phyloP scores from a whole-genome alignment of 139 green algal genomes.

The Deuterostichococcus epilithicus region DNA sequence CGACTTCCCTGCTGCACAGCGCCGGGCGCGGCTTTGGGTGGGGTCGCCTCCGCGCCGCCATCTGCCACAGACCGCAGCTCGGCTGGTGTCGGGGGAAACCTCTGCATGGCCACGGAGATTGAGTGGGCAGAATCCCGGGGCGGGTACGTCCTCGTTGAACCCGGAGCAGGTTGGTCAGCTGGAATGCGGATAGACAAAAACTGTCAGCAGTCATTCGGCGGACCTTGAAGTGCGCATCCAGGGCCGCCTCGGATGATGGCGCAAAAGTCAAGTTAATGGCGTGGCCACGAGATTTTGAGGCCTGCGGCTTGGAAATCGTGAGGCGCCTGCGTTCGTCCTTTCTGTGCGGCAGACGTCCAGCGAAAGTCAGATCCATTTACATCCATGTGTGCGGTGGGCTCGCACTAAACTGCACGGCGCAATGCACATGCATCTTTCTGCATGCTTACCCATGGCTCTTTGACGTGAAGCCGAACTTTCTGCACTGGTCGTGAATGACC shows the following conservation, averaged over 20 bases:
- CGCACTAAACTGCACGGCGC: neutral
- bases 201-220: neutral
- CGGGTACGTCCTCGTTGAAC: no score
- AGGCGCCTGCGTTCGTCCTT: constrained; percentile 33
- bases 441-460: constrained; percentile 43
- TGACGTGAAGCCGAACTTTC: constrained; percentile 57
- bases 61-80: constrained; percentile 24
- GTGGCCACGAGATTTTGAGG: neutral
- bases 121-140: no score
- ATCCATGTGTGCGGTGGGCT: neutral
- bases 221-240: constrained; percentile 36
- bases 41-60: neutral
- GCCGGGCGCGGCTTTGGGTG: neutral
- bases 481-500: constrained; percentile 63
- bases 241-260: constrained; percentile 3
- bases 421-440: neutral
- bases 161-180: no score
- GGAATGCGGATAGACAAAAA: no score
- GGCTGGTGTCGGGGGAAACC: constrained; percentile 18
- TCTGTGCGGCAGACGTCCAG: constrained; percentile 6
- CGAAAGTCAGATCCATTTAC: constrained; percentile 11
- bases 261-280: constrained; percentile 31
- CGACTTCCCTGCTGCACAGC: neutral
- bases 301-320: constrained; percentile 28
- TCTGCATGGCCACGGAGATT: no score